A percentile compares a stretch with the other conserved stretches of the same genome.
Evolutionary conservation across 345 rosid species (phyloP).

Genomic region (Carallia pectinifolia): DNA sequence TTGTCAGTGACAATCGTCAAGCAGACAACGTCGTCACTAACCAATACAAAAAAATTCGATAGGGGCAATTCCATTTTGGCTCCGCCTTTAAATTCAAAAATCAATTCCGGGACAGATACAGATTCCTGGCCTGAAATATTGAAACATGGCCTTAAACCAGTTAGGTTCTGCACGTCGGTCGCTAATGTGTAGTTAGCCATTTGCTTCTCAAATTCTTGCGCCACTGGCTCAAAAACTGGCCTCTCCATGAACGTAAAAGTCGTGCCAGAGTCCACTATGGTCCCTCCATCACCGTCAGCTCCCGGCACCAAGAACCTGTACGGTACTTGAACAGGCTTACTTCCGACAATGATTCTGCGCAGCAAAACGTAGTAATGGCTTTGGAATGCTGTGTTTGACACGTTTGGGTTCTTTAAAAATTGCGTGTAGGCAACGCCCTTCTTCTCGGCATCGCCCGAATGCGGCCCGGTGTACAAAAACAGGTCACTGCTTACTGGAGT

Average conservation of each 20-base stretch:
- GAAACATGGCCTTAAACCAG: constrained; percentile 76
- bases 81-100: constrained; percentile 75
- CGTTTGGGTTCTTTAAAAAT: constrained; percentile 35
- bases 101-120: constrained; percentile 44
- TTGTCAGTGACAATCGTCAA: constrained; percentile 48
- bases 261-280: constrained; percentile 89
- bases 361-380: constrained; percentile 61
- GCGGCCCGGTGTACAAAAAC: constrained; percentile 52
- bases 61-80: constrained; percentile 64
- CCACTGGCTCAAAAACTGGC: constrained; percentile 51
- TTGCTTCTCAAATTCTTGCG: constrained; percentile 53
- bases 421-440: constrained; percentile 62
- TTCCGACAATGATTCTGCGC: constrained; percentile 64
- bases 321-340: constrained; percentile 54
- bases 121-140: constrained; percentile 46
- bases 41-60: constrained; percentile 51
- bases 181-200: constrained; percentile 59
- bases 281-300: constrained; percentile 70
- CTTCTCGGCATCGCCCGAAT: constrained; percentile 35
- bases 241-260: constrained; percentile 85
- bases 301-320: constrained; percentile 54
- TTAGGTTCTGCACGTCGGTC: constrained; percentile 31
- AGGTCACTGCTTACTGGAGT: constrained; percentile 49
- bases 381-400: constrained; percentile 15
- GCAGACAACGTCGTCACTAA: constrained; percentile 37